Evolutionary conservation across 2,329 filamentous ascomycete genomes (phyloP), one percentile per base, ranked within the genome.

Genomic region (Arthrobotrys pseudoclavata): DNA sequence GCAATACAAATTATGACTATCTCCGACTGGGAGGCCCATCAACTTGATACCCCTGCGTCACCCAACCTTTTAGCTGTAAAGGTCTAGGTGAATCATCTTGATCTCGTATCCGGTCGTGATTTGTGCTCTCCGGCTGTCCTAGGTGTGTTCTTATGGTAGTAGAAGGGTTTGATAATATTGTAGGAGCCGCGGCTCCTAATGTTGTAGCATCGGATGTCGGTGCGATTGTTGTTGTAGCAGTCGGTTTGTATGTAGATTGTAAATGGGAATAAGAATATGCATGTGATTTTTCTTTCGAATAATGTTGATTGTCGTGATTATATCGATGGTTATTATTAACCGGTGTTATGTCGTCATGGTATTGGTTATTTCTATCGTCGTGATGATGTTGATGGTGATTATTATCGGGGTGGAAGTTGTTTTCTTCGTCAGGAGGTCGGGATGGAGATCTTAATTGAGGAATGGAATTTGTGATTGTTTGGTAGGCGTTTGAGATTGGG

Each of bases 21-120:
- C 55, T 60, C 34, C 34, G 31, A n/a, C 18, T 29, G 1, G 55
- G 34, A 3, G 31, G 55, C 4, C n/a, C 20, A 9, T 71, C 67
- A 13, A 77, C 67, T n/a, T 77, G 61, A 31, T 67, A 77, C 1
- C 74, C 74, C 9, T 70, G 61, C 20, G 74, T 77, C 3, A 77
- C 74, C 74, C 74, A 77, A 5, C 74, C 67, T 50, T 77, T 62
- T 24, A 77, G 20, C 29, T 77, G 74, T 31, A 71, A 47, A 40
- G 57, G 72, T 18, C 66, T 15, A 4, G 48, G 40, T 4, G 55
- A 45, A 10, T 50, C 62, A 40, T 24, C 18, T 6, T 74, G 60
- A 29, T 53, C 26, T n/a, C 37, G 42, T 71, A 77, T 70, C 74
- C 74, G 53, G n/a, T 77, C 74, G 40, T 77, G 74, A 18, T 77